These are phyloP conservation scores for Tolypocladium nubicola DNA, from an alignment of 2,329 filamentous ascomycete genomes.

Conservation along the genomic window DNA sequence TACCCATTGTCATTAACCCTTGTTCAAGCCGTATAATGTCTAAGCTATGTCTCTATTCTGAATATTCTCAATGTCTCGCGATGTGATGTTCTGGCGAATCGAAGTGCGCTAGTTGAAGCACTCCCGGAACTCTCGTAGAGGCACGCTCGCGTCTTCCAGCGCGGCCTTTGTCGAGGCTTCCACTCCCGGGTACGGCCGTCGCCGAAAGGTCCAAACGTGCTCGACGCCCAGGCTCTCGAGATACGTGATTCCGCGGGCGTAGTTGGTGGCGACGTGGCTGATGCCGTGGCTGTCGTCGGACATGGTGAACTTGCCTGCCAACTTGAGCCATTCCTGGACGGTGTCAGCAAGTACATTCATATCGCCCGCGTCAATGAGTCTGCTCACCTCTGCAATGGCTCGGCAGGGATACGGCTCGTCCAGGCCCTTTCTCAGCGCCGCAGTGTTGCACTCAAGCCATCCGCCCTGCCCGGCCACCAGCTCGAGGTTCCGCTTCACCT, in stretches of 20 bases:
- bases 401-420: slow-evolving; percentile 79
- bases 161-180: slow-evolving; percentile 18
- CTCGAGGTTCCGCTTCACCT: slow-evolving; percentile 62
- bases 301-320: slow-evolving; percentile 76
- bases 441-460: slow-evolving; percentile 81
- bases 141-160: slow-evolving; percentile 32
- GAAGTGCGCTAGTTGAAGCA: slow-evolving; percentile 9
- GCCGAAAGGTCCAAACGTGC: slow-evolving; percentile 47
- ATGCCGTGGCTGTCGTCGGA: slow-evolving; percentile 93
- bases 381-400: slow-evolving; percentile 61
- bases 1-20: background rate
- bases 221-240: slow-evolving; percentile 54
- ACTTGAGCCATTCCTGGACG: slow-evolving; percentile 55
- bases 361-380: background rate
- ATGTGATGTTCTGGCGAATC: background rate
- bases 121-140: slow-evolving; percentile 27
- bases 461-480: slow-evolving; percentile 65
- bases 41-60: background rate
- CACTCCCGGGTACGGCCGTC: slow-evolving; percentile 19
- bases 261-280: slow-evolving; percentile 81
- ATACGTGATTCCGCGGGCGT: slow-evolving; percentile 58
- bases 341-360: background rate
- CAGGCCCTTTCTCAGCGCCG: slow-evolving; percentile 80
- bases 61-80: background rate
- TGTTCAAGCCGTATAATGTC: background rate